These are phyloP conservation scores for Apodospora peruviana DNA, from an alignment of 495 filamentous ascomycete genomes.

Conservation along the genomic window DNA sequence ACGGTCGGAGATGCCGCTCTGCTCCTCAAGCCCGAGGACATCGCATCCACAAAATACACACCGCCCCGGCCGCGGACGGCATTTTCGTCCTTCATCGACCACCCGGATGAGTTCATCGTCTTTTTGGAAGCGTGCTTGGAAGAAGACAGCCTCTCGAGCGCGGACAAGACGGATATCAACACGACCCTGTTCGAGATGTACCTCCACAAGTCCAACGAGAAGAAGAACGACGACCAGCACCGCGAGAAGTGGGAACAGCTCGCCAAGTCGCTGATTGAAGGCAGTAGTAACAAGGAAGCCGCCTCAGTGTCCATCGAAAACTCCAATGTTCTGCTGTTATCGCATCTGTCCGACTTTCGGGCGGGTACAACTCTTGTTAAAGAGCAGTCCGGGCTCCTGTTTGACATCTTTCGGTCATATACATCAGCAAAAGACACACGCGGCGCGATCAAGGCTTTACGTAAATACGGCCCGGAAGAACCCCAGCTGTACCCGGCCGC, in stretches of 20 bases:
- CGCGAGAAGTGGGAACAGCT: constrained; percentile 82
- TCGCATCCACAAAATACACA: constrained; percentile 44
- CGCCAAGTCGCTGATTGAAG: constrained; percentile 77
- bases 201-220: constrained; percentile 75
- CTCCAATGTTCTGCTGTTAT: constrained; percentile 87
- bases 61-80: constrained; percentile 81
- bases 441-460: constrained; percentile 81
- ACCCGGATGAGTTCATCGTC: constrained; percentile 79
- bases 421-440: constrained; percentile 88
- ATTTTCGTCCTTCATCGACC: constrained; percentile 95
- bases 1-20: constrained; percentile 28
- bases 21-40: constrained; percentile 23
- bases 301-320: constrained; percentile 73
- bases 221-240: constrained; percentile 53
- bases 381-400: constrained; percentile 84
- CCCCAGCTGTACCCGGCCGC: constrained; percentile 91
- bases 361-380: constrained; percentile 90
- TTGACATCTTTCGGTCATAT: constrained; percentile 96
- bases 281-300: constrained; percentile 38
- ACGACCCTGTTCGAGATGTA: constrained; percentile 98
- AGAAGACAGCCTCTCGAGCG: constrained; percentile 57
- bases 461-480: constrained; percentile 86
- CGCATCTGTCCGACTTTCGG: constrained; percentile 82
- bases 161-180: constrained; percentile 78
- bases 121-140: constrained; percentile 83